These are phyloP conservation scores for Leccinum pellstonianum DNA, from an alignment of 768 basidiomycete species.

Conservation along the genomic window DNA sequence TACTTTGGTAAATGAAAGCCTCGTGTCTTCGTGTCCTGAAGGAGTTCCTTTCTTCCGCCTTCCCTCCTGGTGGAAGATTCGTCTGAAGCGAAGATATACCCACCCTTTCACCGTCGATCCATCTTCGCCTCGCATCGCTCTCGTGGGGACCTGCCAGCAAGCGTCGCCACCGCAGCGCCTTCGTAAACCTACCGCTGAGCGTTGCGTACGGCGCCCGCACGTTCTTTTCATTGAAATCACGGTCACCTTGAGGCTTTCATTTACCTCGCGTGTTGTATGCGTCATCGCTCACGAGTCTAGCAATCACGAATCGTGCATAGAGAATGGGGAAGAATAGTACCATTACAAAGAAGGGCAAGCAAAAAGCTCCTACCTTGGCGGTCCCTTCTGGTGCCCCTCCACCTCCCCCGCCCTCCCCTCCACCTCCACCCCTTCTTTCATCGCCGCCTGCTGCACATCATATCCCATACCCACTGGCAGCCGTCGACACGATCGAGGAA, in stretches of 20 bases:
- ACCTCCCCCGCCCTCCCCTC: slow-evolving; percentile 12
- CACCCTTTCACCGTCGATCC: not conserved
- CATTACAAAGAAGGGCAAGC: slow-evolving; percentile 35
- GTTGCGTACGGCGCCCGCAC: slow-evolving; percentile 7
- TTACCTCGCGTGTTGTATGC: slow-evolving; percentile 26
- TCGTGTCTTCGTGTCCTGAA: slow-evolving; percentile 14
- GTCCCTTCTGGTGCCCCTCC: slow-evolving; percentile 8
- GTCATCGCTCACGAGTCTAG: slow-evolving; percentile 27
- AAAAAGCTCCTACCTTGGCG: slow-evolving; percentile 23
- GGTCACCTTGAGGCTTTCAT: slow-evolving; percentile 32
- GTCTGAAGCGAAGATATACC: slow-evolving; percentile 5
- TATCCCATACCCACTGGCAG: slow-evolving; percentile 17
- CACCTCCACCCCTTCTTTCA: slow-evolving; percentile 8
- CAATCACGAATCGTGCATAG: slow-evolving; percentile 14
- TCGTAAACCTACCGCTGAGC: slow-evolving; percentile 12
- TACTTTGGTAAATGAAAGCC: slow-evolving; percentile 14
- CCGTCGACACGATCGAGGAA: slow-evolving; percentile 29
- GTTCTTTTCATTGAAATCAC: slow-evolving; percentile 13
- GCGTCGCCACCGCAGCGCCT: slow-evolving; percentile 1
- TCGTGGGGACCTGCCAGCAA: not conserved
- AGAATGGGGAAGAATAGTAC: slow-evolving; percentile 30
- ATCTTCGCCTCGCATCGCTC: slow-evolving; percentile 8
- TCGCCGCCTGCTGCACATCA: slow-evolving; percentile 30
- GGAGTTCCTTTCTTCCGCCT: slow-evolving; percentile 15
- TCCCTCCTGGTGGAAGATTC: not conserved